A percentile compares a stretch with the other conserved stretches of the same genome.
Conservation (phyloP, 2,329 filamentous ascomycete genomes). For the Aspergillus terreus region DNA sequence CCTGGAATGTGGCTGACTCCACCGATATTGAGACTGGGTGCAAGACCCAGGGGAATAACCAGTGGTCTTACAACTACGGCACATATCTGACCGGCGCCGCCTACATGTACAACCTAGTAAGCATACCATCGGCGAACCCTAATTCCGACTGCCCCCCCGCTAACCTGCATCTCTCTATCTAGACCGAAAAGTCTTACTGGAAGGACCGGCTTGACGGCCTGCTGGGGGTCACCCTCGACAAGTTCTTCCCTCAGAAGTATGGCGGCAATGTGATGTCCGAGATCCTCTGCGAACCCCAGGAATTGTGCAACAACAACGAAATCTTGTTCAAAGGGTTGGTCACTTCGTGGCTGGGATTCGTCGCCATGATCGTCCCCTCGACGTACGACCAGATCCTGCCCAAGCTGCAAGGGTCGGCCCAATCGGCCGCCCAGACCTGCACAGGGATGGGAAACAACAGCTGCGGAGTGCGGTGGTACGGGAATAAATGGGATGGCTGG, state of each 20-base stretch:
- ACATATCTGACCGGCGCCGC: conserved; percentile 59
- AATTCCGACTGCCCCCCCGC: background rate
- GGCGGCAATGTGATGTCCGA: conserved; percentile 58
- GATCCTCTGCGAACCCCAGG: conserved; percentile 59
- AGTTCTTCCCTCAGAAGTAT: conserved; percentile 50
- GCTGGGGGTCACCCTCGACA: conserved; percentile 43
- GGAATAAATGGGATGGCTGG: conserved; percentile 51
- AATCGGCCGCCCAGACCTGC: conserved; percentile 61
- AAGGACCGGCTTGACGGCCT: conserved; percentile 54
- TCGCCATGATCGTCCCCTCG: conserved; percentile 60
- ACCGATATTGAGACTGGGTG: conserved; percentile 57
- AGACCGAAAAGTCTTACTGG: conserved; percentile 49
- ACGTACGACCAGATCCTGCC: conserved; percentile 54
- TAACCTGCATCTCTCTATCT: conserved; percentile 15
- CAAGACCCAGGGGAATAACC: conserved; percentile 56
- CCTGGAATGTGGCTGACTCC: conserved; percentile 63
- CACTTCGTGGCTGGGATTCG: conserved; percentile 61
- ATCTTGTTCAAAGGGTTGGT: conserved; percentile 69
- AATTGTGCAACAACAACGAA: conserved; percentile 67
- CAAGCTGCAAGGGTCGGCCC: conserved; percentile 55
- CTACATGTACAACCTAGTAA: conserved; percentile 63
- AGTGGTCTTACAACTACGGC: conserved; percentile 66
- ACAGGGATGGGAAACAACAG: conserved; percentile 55
- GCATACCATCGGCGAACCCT: conserved; percentile 11
- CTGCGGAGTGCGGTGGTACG: conserved; percentile 64